Evolutionary conservation across 2,329 filamentous ascomycete species (phyloP), one percentile per base, ranked within the genome.

Genomic region (Esteya vermicola): DNA sequence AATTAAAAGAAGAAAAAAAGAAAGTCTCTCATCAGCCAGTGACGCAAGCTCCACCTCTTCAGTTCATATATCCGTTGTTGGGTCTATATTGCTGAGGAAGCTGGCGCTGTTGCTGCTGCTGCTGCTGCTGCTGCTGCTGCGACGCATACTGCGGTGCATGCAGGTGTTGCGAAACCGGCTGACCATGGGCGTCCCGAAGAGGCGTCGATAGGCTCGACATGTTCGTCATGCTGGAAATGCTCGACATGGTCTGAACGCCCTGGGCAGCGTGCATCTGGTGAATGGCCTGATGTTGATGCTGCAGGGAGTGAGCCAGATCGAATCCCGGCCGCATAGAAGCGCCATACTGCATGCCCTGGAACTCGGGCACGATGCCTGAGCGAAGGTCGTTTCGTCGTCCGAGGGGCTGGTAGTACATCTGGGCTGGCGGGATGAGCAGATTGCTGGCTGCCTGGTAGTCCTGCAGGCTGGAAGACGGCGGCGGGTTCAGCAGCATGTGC

Each of bases 401-500:
- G 5, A 89, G 61, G 9, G 82, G 81, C 48, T 88, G 80, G 53
- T 91, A 84, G 56, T 89, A 81, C 79, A 93, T 86, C 60, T 86
- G 73, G 44, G 75, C 70, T 39, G 81, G 76, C 65, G 64, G 61
- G 56, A 72, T 46, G 21, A 51, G 40, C 38, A 53, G 51, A 20
- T 48, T 42, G 2, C 46, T 52, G 9, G 59, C 51, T 6, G 83
- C 64, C 48, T 81, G 68, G 54, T 85, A 81, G 50, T 82, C 72
- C 47, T 89, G 80, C 46, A 93, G 71, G 8, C 85, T 85, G 9
- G 77, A 70, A 20, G 84, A 82, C 1, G 86, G 83, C 7, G 86
- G 85, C 25, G 88, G 88, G 43, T 91, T 85, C 23, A 95, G 68
- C n/a, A 96, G 72, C 1, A 85, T 93, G 50, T 91, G 86, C 43